Percentiles rank a stretch among this genome's conserved stretches.
Evolutionary conservation across 257 asterid genomes (phyloP).

Genomic region (Buddleja alternifolia): DNA sequence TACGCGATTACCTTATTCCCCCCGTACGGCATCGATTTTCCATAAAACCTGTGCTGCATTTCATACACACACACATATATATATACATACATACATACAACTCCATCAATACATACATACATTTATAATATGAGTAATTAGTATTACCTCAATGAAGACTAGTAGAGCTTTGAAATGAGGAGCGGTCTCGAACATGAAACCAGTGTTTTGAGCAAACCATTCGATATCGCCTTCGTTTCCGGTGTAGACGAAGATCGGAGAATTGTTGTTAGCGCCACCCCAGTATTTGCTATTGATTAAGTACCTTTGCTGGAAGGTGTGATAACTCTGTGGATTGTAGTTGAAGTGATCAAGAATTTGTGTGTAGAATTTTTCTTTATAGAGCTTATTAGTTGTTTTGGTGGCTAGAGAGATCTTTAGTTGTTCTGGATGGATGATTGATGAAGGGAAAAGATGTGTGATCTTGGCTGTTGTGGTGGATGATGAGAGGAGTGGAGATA

Average conservation of each 20-base stretch:
- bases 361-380: slow-evolving; percentile 61
- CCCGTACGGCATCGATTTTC: slow-evolving; percentile 82
- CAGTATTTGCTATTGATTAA: slow-evolving; percentile 61
- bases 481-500: slow-evolving; percentile 18
- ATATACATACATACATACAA: background rate
- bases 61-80: background rate
- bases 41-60: slow-evolving; percentile 85
- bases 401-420: slow-evolving; percentile 12
- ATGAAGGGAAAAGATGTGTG: slow-evolving; percentile 44
- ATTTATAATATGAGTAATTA: no score
- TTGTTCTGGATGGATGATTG: slow-evolving; percentile 40
- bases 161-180: slow-evolving; percentile 74
- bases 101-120: background rate
- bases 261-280: slow-evolving; percentile 66
- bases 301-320: slow-evolving; percentile 79
- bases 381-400: slow-evolving; percentile 34
- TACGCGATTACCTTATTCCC: slow-evolving; percentile 59
- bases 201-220: slow-evolving; percentile 92
- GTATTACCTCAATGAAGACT: slow-evolving; percentile 80
- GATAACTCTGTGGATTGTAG: slow-evolving; percentile 68
- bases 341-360: slow-evolving; percentile 90
- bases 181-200: slow-evolving; percentile 84
- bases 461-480: slow-evolving; percentile 27
- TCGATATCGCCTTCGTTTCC: slow-evolving; percentile 93
- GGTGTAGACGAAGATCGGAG: slow-evolving; percentile 89